phyloP scores from a whole-genome alignment of 2,329 filamentous ascomycete genomes.

The Pseudopyricularia cyperi region DNA sequence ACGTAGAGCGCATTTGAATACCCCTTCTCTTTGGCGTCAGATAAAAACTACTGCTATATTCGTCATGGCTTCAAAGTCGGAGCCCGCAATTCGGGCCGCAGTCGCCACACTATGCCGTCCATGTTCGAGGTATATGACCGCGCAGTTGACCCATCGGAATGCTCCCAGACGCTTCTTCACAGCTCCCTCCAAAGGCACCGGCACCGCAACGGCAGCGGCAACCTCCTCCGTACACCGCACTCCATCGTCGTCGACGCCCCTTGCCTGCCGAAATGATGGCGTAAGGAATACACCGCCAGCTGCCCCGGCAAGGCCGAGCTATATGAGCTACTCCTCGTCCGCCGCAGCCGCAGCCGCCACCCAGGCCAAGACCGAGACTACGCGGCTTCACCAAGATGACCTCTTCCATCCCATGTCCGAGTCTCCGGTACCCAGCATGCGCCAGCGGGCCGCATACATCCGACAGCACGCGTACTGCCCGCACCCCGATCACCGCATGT shows the following conservation, averaged over 20 bases:
- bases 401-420: constrained; percentile 87
- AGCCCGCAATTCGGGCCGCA: constrained; percentile 25
- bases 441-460: constrained; percentile 79
- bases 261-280: background rate
- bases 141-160: background rate
- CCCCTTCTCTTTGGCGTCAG: no score
- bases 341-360: constrained; percentile 9
- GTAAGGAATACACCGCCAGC: constrained; percentile 11
- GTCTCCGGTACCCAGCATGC: constrained; percentile 80
- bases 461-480: constrained; percentile 88
- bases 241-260: background rate
- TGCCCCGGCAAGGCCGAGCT: background rate
- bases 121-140: constrained; percentile 21
- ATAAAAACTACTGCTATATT: background rate
- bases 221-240: background rate
- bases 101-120: constrained; percentile 25
- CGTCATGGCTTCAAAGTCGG: constrained; percentile 13
- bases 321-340: background rate
- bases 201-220: background rate
- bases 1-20: no score
- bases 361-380: constrained; percentile 13
- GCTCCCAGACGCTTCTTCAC: background rate
- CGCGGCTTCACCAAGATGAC: constrained; percentile 54
- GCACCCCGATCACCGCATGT: constrained; percentile 74
- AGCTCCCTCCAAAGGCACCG: constrained; percentile 15